Base-by-base conservation (phyloP, 805 yeast genomes). In the Hanseniaspora lachancei region DNA sequence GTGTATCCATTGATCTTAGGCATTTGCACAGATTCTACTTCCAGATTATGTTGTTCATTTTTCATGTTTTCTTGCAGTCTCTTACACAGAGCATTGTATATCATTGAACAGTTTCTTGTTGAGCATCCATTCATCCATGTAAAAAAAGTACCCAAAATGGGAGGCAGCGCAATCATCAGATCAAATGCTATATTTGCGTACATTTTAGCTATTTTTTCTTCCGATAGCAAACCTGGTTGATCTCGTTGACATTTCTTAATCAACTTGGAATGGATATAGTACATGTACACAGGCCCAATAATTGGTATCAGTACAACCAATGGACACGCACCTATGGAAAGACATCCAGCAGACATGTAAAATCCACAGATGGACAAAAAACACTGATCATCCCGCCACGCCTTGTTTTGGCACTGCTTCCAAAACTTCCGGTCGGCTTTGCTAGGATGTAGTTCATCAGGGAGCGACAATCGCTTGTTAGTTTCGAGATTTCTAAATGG, bases 331-430 rank as follows among this genome's bases (percentile, higher is more conserved):
- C 96, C 96, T 20, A 85, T 62, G 1, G 93, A 91, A 5, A 49
- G 39, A 60, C 87, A 76, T 59, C 66, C 69, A 68, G 81, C 89
- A 60, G 78, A 74, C 13, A 85, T 82, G 47, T 81, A 82, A 59
- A 89, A 82, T 0, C 95, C 95, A 66, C 85, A 73, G 62, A 42
- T 41, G 5, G 58, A 55, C 23, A 49, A 32, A 23, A 87, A 78
- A 65, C 95, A 86, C 60, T 77, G 77, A 66, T 91, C 97, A 64
- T 91, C 89, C 16, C 76, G 63, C 96, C 96, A 89, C 0, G 97
- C 97, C 58, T 79, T 76, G 51, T 71, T 74, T 63, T 83, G 89
- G n/a, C 89, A 71, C 27, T 66, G 70, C 64, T 82, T 84, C 95
- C 93, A 91, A 8, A 75, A 70, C 61, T 77, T 77, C 48, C 75